phyloP scores from a whole-genome alignment of 441 rosid genomes.

The Aleurites moluccanus region DNA sequence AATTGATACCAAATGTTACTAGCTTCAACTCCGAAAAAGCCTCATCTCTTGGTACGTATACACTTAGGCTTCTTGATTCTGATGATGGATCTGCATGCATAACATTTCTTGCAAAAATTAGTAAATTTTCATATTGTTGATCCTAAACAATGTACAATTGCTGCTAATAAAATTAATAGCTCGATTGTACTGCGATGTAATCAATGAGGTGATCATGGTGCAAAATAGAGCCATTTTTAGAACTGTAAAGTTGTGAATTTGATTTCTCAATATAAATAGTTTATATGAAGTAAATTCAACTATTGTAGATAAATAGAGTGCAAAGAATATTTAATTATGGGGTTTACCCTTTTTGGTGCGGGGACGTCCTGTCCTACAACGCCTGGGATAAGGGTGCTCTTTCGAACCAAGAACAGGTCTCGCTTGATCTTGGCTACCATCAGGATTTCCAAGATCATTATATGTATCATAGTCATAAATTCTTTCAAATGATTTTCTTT shows the following conservation, averaged over 20 bases:
- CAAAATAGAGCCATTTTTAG: too few species aligned
- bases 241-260: too few species aligned
- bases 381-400: conserved; percentile 31
- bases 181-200: too few species aligned
- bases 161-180: too few species aligned
- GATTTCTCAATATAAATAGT: too few species aligned
- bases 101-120: too few species aligned
- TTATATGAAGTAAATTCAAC: too few species aligned
- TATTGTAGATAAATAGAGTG: too few species aligned
- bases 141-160: too few species aligned
- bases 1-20: conserved; percentile 44
- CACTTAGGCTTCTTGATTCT: conserved; percentile 37
- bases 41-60: conserved; percentile 75
- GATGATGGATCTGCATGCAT: conserved; percentile 41
- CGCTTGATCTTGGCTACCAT: background rate
- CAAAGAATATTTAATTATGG: too few species aligned
- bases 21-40: conserved; percentile 47
- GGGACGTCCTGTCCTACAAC: conserved; percentile 29
- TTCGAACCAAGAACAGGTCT: conserved; percentile 38
- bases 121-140: too few species aligned
- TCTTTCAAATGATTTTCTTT: conserved; percentile 10
- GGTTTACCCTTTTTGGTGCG: conserved; percentile 22
- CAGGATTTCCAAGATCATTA: conserved; percentile 52
- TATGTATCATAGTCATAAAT: conserved; percentile 71
- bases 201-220: too few species aligned